Evolutionary conservation across 495 filamentous ascomycete genomes (phyloP).

Genomic region (Neurospora sp.): DNA sequence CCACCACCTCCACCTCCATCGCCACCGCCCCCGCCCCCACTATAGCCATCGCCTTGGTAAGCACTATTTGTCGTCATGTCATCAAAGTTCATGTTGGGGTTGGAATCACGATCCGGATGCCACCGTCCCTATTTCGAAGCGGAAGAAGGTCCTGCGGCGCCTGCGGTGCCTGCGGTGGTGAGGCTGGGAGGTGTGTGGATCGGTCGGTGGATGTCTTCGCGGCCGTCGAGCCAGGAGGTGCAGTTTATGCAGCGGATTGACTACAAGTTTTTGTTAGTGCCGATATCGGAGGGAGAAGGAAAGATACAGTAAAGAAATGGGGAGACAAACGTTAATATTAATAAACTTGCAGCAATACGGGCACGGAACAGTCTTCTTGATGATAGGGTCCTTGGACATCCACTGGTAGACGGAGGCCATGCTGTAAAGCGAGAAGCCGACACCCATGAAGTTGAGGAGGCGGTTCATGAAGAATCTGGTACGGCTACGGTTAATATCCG

Average conservation of each 20-base stretch:
- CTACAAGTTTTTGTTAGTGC: constrained; percentile 9
- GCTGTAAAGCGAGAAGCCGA: constrained; percentile 56
- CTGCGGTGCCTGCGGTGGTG: not conserved
- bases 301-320: not conserved
- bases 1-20: not conserved
- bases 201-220: constrained; percentile 39
- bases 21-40: not conserved
- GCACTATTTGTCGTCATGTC: not conserved
- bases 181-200: not conserved
- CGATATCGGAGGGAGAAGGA: not conserved
- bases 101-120: not conserved
- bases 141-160: not conserved
- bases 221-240: constrained; percentile 70
- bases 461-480: constrained; percentile 49
- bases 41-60: not conserved
- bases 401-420: constrained; percentile 58
- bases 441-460: constrained; percentile 52
- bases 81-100: not conserved
- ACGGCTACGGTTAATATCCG: not conserved
- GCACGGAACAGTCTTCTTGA: constrained; percentile 62
- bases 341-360: constrained; percentile 62
- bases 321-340: constrained; percentile 46
- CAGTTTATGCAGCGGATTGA: constrained; percentile 59
- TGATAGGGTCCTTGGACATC: constrained; percentile 52
- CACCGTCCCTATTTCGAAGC: not conserved